Percentiles rank a stretch among this genome's conserved stretches.
Conservation (phyloP, 352 stramenopile species). For the Globisporangium alternatum region DNA sequence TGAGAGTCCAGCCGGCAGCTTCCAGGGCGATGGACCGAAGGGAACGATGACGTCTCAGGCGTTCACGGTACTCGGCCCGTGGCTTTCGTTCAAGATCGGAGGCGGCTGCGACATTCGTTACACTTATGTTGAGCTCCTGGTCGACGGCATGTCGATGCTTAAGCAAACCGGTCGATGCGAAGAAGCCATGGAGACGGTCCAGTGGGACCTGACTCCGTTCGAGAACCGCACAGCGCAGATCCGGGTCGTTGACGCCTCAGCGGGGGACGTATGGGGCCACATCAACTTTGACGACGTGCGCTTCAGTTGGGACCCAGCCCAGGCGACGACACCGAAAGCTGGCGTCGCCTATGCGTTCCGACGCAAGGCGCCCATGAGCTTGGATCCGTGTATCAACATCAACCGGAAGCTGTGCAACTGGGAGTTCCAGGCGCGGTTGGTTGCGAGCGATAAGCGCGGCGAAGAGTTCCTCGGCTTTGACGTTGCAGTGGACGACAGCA, state of each 20-base stretch:
- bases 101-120: slow-evolving; percentile 92
- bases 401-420: slow-evolving; percentile 76
- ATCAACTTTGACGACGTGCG: slow-evolving; percentile 96
- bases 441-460: slow-evolving; percentile 87
- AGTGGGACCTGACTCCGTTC: slow-evolving; percentile 89
- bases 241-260: slow-evolving; percentile 92
- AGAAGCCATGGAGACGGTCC: slow-evolving; percentile 87
- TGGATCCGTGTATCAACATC: slow-evolving; percentile 59
- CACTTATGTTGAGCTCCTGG: slow-evolving; percentile 93
- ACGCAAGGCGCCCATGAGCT: slow-evolving; percentile 47
- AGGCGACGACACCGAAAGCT: slow-evolving; percentile 60
- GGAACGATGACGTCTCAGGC: slow-evolving; percentile 93
- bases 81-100: slow-evolving; percentile 93
- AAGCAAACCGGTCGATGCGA: slow-evolving; percentile 87
- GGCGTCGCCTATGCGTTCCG: slow-evolving; percentile 82
- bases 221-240: slow-evolving; percentile 84
- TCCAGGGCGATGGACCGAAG: slow-evolving; percentile 88
- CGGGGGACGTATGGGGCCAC: slow-evolving; percentile 88
- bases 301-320: slow-evolving; percentile 89
- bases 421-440: slow-evolving; percentile 85
- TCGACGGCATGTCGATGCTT: slow-evolving; percentile 89
- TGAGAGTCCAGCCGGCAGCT: slow-evolving; percentile 55
- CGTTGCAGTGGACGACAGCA: slow-evolving; percentile 82
- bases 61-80: slow-evolving; percentile 89
- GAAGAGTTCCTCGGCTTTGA: slow-evolving; percentile 85